These are phyloP conservation scores for Cystobasidium pallidum DNA, from an alignment of 1,284 basidiomycete species.

Conservation along the genomic window DNA sequence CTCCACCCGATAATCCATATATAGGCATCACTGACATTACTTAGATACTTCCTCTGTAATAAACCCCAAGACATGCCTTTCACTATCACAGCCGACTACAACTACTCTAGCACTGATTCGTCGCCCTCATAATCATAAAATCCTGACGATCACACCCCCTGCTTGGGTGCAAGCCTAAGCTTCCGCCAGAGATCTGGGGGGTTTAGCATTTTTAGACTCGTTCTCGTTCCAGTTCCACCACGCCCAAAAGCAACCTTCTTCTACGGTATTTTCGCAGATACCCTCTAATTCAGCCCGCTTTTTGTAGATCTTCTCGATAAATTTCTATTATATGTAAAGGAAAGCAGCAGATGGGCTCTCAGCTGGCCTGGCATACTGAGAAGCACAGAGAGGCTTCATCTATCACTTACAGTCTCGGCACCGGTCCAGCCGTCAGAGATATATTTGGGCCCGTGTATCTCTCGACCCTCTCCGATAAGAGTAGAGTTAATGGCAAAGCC, in stretches of 20 bases:
- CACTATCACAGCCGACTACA: too few relatives aligned
- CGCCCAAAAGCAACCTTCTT: constrained; percentile 33
- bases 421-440: constrained; percentile 7
- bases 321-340: neutral
- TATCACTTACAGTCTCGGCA: constrained; percentile 26
- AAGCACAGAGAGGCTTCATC: neutral
- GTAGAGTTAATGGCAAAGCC: constrained; percentile 38
- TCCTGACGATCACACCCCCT: too few relatives aligned
- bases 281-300: constrained; percentile 25
- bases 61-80: too few relatives aligned
- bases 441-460: constrained; percentile 17
- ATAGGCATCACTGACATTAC: too few relatives aligned
- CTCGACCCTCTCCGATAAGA: constrained; percentile 21
- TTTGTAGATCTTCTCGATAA: constrained; percentile 36
- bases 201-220: constrained; percentile 1
- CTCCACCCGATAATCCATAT: too few relatives aligned
- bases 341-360: too few relatives aligned
- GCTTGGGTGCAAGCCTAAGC: neutral
- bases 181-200: neutral
- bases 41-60: too few relatives aligned
- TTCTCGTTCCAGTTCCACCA: constrained; percentile 31
- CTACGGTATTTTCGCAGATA: constrained; percentile 33
- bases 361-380: too few relatives aligned
- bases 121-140: neutral
- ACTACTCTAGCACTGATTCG: neutral